phyloP scores from a whole-genome alignment of 495 filamentous ascomycete species.

The Penicillium arizonense region DNA sequence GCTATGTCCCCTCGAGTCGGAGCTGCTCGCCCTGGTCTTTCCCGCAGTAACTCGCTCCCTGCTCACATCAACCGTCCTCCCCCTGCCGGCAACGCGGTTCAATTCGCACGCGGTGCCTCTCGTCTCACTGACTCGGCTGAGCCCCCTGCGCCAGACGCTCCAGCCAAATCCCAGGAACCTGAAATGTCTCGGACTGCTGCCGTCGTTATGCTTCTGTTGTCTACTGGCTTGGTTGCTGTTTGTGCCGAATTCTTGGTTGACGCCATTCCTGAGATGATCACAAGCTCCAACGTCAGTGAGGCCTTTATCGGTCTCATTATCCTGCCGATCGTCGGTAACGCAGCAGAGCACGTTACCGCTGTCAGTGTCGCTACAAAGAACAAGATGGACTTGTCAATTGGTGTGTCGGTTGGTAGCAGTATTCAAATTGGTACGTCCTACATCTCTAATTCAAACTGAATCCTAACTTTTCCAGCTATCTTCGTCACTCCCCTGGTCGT shows the following conservation, averaged over 20 bases:
- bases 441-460: neutral
- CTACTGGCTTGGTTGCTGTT: constrained; percentile 76
- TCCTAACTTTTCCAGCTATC: constrained; percentile 54
- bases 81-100: constrained; percentile 38
- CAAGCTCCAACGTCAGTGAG: constrained; percentile 61
- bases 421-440: constrained; percentile 61
- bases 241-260: constrained; percentile 89
- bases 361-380: constrained; percentile 88
- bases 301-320: constrained; percentile 88
- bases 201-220: constrained; percentile 68
- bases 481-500: constrained; percentile 89
- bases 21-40: constrained; percentile 53
- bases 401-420: constrained; percentile 81
- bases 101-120: constrained; percentile 38
- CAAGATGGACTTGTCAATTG: constrained; percentile 94
- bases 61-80: constrained; percentile 59
- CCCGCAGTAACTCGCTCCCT: constrained; percentile 78
- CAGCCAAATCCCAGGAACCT: constrained; percentile 46
- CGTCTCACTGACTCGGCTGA: constrained; percentile 23
- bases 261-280: constrained; percentile 72
- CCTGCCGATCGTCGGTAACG: constrained; percentile 87
- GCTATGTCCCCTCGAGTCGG: constrained; percentile 36
- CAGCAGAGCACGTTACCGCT: constrained; percentile 88
- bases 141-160: constrained; percentile 25
- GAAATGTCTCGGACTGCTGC: constrained; percentile 73